A percentile compares a stretch with the other conserved stretches of the same genome.
Conservation (phyloP, 73 alveolate genomes). For the Blepharisma stoltei region DNA sequence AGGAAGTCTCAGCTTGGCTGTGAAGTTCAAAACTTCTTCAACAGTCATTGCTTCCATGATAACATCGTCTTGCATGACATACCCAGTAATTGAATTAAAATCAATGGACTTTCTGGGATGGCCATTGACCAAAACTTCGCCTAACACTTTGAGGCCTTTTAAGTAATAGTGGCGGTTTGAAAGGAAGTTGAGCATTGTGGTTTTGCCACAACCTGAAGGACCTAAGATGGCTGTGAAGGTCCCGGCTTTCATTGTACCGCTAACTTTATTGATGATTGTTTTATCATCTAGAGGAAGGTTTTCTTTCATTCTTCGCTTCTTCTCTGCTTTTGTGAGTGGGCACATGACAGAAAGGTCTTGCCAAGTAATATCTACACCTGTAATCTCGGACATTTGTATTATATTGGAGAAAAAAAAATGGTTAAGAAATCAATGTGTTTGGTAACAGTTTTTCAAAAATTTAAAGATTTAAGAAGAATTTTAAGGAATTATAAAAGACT, state of each 20-base stretch:
- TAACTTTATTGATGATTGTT: conserved; percentile 55
- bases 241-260: conserved; percentile 80
- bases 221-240: conserved; percentile 87
- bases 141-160: conserved; percentile 56
- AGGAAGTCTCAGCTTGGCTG: conserved; percentile 74
- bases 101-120: conserved; percentile 52
- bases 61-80: conserved; percentile 87
- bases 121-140: conserved; percentile 77
- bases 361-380: conserved; percentile 10
- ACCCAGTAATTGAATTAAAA: conserved; percentile 71
- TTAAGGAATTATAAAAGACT: too few relatives aligned
- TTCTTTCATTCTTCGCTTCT: conserved; percentile 4
- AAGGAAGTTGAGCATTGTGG: conserved; percentile 81
- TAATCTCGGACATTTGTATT: neutral
- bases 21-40: conserved; percentile 77
- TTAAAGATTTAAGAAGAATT: too few relatives aligned
- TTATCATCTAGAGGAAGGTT: conserved; percentile 18
- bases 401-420: too few relatives aligned
- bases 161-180: conserved; percentile 67
- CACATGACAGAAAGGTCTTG: neutral
- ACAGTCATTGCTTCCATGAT: conserved; percentile 79
- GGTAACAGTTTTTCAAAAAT: too few relatives aligned
- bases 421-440: too few relatives aligned
- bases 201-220: conserved; percentile 95
- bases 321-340: neutral